These are phyloP conservation scores for Rosa multiflora DNA, from an alignment of 306 rosid species.

Conservation along the genomic window DNA sequence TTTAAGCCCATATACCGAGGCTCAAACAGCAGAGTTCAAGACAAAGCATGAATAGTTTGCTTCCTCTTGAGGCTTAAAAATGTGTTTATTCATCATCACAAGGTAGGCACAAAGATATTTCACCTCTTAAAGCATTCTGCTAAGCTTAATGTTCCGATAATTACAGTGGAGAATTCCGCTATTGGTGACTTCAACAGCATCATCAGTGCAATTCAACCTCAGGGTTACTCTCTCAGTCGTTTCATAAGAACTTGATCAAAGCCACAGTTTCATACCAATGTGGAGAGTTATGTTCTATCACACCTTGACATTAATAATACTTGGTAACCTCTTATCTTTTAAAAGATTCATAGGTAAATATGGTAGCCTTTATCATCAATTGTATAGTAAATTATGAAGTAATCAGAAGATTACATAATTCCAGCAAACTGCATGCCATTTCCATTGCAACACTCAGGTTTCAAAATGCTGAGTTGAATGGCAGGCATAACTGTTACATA, in stretches of 20 bases:
- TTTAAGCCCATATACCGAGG: constrained; percentile 13
- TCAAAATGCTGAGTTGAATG: constrained; percentile 37
- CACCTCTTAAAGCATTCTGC: constrained; percentile 2
- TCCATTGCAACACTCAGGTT: constrained; percentile 39
- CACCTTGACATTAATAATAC: background rate
- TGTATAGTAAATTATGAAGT: constrained; percentile 5
- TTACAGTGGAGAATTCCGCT: background rate
- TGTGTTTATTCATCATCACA: background rate
- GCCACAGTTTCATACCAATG: background rate
- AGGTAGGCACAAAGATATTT: background rate
- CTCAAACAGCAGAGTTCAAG: background rate
- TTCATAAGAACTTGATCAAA: background rate
- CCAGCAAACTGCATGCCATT: constrained; percentile 23
- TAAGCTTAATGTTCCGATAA: background rate
- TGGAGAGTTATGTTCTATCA: background rate
- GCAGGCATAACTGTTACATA: constrained; percentile 18
- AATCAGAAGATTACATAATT: constrained; percentile 16
- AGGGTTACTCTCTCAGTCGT: background rate
- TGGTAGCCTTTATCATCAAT: constrained; percentile 5
- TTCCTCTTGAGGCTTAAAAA: constrained; percentile 13
- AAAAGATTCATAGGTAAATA: background rate
- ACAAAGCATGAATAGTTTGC: constrained; percentile 21
- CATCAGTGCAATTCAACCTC: constrained; percentile 16
- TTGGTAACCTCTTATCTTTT: background rate
- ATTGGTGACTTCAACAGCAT: background rate